Percentiles rank a stretch among this genome's conserved stretches.
These are phyloP conservation scores for Pinus tabuliformis DNA, from an alignment of 75 land plant species.

Conservation along the genomic window DNA sequence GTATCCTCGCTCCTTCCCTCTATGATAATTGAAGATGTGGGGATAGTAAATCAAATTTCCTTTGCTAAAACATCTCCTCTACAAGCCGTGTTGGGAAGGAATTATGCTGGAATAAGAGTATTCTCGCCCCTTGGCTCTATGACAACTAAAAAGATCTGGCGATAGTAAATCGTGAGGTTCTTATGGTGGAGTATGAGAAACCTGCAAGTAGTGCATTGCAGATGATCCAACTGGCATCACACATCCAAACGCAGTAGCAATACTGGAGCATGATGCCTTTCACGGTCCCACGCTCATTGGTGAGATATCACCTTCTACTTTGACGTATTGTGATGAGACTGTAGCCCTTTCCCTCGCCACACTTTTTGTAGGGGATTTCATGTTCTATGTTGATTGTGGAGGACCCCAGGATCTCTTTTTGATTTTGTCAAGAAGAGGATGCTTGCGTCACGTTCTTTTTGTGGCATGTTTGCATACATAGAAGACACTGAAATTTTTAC, in stretches of 20 bases:
- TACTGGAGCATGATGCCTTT: constrained; percentile 32
- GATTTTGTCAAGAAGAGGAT: too few relatives aligned
- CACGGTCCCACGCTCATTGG: constrained; percentile 33
- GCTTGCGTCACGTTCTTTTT: too few relatives aligned
- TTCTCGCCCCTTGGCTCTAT: constrained; percentile 66
- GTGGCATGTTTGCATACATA: too few relatives aligned
- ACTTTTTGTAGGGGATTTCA: too few relatives aligned
- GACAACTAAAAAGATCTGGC: constrained; percentile 60
- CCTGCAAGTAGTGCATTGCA: constrained; percentile 46
- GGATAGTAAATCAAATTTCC: constrained; percentile 29
- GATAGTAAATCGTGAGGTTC: constrained; percentile 35
- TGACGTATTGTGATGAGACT: too few relatives aligned
- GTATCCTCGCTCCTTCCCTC: too few relatives aligned
- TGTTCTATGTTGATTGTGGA: too few relatives aligned
- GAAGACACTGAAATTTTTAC: too few relatives aligned
- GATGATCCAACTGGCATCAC: constrained; percentile 40
- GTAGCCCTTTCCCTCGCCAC: too few relatives aligned
- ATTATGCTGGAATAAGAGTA: constrained; percentile 66
- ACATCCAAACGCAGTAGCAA: constrained; percentile 62
- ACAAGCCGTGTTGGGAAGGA: constrained; percentile 29
- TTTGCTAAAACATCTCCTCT: too few relatives aligned
- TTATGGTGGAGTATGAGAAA: constrained; percentile 36
- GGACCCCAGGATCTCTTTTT: too few relatives aligned
- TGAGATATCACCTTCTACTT: constrained; percentile 69
- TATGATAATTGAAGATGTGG: too few relatives aligned